Conservation (phyloP, 2,329 filamentous ascomycete genomes). For the Pseudogymnoascus sp. region DNA sequence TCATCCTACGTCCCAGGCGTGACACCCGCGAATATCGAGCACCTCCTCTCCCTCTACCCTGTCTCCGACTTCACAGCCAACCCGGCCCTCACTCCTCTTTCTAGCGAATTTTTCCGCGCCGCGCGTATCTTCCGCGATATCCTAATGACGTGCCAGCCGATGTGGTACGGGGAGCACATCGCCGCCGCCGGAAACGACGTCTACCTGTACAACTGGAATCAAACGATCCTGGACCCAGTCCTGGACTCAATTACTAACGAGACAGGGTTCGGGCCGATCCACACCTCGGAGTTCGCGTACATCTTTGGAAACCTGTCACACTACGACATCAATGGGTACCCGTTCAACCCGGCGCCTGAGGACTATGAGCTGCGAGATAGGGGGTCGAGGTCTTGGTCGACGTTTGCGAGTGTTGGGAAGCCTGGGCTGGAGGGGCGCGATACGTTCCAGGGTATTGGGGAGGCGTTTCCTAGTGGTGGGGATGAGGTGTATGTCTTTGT, state of each 20-base stretch:
- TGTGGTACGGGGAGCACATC: conserved; percentile 35
- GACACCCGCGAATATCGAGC: conserved; percentile 35
- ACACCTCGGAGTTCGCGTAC: conserved; percentile 48
- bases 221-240: conserved; percentile 43
- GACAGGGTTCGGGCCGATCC: conserved; percentile 39
- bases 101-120: conserved; percentile 42
- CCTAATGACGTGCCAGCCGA: conserved; percentile 40
- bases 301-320: conserved; percentile 40
- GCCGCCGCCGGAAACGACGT: conserved; percentile 35
- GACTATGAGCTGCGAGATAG: conserved; percentile 36
- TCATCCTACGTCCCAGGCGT: neutral
- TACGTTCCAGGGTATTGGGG: conserved; percentile 37
- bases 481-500: conserved; percentile 33
- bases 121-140: conserved; percentile 45
- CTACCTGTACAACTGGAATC: conserved; percentile 46
- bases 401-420: conserved; percentile 36
- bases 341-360: conserved; percentile 30
- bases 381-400: conserved; percentile 41
- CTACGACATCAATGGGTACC: conserved; percentile 33
- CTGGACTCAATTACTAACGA: conserved; percentile 29
- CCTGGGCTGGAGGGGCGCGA: conserved; percentile 28
- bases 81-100: conserved; percentile 30
- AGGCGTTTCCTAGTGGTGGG: conserved; percentile 27
- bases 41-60: conserved; percentile 45
- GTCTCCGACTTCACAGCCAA: conserved; percentile 37